Percentiles rank a stretch among this genome's conserved stretches.
Conservation (phyloP, 1,284 basidiomycete species). For the Malassezia arunalokei region DNA sequence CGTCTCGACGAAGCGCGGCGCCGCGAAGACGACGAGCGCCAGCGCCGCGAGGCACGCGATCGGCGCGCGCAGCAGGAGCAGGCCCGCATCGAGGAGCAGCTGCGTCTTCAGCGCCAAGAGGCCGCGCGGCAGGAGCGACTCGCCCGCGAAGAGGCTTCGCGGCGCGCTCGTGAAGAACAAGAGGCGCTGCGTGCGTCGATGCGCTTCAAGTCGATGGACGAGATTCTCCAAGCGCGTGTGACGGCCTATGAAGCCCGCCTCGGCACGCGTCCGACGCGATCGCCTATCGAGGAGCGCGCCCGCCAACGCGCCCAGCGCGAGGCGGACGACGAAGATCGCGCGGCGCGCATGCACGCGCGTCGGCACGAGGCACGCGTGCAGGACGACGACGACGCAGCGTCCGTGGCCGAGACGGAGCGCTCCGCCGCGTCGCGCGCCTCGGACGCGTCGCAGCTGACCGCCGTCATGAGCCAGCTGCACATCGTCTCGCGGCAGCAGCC, state of each 20-base stretch:
- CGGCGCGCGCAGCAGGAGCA: conserved; percentile 19
- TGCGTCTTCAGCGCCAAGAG: conserved; percentile 16
- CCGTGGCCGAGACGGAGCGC: conserved; percentile 1
- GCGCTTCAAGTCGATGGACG: too few relatives aligned
- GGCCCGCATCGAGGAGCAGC: conserved; percentile 15
- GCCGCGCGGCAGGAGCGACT: conserved; percentile 19
- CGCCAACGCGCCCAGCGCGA: conserved; percentile 14
- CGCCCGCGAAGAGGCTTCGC: conserved; percentile 9
- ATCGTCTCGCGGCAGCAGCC: conserved; percentile 3
- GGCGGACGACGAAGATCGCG: conserved; percentile 14
- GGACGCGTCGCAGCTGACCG: conserved; percentile 8
- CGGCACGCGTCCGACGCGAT: background rate
- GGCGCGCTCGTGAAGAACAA: background rate
- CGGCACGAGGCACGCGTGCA: background rate
- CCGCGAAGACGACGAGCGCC: conserved; percentile 20
- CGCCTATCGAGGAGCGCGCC: conserved; percentile 9
- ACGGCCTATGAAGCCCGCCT: too few relatives aligned
- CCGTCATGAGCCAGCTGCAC: conserved; percentile 1
- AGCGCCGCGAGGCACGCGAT: conserved; percentile 17
- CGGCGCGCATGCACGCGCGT: background rate
- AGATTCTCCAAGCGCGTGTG: too few relatives aligned
- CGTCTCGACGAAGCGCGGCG: conserved; percentile 4
- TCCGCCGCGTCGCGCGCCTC: conserved; percentile 2
- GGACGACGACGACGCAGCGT: conserved; percentile 10
- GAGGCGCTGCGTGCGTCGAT: background rate